These are phyloP conservation scores for Xylaria sp. DNA, from an alignment of 2,329 filamentous ascomycete species.

Conservation along the genomic window DNA sequence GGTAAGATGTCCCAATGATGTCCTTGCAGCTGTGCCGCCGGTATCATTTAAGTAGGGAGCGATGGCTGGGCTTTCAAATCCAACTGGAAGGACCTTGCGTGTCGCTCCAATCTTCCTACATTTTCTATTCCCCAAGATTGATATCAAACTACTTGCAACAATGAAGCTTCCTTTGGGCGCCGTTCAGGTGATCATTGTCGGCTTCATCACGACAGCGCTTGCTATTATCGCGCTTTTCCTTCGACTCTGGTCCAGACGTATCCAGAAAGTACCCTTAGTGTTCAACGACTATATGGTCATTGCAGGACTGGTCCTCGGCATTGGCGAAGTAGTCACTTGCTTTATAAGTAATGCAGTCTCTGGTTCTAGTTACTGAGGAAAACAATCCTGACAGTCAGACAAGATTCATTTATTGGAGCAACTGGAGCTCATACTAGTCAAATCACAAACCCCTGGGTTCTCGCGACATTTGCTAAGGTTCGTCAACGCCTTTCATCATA, in stretches of 20 bases:
- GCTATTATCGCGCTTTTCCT: not conserved
- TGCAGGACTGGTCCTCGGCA: not conserved
- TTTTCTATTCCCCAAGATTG: no score
- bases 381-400: not conserved
- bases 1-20: no score
- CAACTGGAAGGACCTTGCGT: no score
- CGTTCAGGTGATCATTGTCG: not conserved
- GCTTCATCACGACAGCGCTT: not conserved
- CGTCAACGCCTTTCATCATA: not conserved
- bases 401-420: no score
- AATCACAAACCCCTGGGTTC: no score
- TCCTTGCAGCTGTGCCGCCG: no score
- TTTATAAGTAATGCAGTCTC: not conserved
- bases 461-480: not conserved
- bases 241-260: not conserved
- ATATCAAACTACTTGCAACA: no score
- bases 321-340: not conserved
- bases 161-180: no score
- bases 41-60: no score
- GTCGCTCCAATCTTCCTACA: no score
- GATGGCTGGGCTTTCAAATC: no score
- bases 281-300: not conserved
- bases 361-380: not conserved
- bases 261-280: not conserved
- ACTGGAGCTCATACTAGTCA: no score